Conservation (phyloP, 2,329 filamentous ascomycete species). For the Cryphonectria carpinicola region DNA sequence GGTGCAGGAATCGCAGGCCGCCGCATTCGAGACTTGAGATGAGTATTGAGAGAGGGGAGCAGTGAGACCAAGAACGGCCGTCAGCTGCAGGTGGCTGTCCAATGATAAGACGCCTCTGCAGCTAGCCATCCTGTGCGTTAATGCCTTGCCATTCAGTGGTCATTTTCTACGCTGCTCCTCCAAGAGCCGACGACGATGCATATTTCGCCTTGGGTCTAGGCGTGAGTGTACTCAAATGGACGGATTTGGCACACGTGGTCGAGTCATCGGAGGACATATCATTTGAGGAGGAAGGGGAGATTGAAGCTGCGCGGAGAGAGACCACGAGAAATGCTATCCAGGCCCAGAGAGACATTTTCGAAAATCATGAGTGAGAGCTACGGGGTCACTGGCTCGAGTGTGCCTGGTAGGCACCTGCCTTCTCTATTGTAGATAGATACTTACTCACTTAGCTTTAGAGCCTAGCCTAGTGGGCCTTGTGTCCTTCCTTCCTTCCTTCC, state of each 20-base stretch:
- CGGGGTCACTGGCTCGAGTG: too few species aligned
- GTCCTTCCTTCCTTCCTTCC: too few species aligned
- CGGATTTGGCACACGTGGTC: background rate
- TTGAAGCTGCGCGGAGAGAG: background rate
- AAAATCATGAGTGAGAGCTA: too few species aligned
- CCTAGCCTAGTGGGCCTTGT: too few species aligned
- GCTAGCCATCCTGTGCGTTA: background rate
- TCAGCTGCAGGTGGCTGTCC: background rate
- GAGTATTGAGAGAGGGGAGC: background rate
- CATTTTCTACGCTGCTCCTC: background rate
- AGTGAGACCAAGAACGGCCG: background rate
- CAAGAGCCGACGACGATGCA: background rate
- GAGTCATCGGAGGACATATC: background rate
- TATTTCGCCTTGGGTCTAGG: background rate
- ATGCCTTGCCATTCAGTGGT: background rate
- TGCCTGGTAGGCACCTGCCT: too few species aligned
- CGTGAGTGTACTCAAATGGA: background rate
- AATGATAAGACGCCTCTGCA: background rate
- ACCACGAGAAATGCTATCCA: background rate
- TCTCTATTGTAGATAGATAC: too few species aligned
- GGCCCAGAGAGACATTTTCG: background rate
- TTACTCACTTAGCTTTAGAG: too few species aligned
- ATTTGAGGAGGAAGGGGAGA: background rate
- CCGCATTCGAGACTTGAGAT: background rate
- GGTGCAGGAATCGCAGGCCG: background rate